A percentile compares a stretch with the other conserved stretches of the same genome.
Conservation (phyloP, 495 filamentous ascomycete genomes). For the Neurospora sp. region DNA sequence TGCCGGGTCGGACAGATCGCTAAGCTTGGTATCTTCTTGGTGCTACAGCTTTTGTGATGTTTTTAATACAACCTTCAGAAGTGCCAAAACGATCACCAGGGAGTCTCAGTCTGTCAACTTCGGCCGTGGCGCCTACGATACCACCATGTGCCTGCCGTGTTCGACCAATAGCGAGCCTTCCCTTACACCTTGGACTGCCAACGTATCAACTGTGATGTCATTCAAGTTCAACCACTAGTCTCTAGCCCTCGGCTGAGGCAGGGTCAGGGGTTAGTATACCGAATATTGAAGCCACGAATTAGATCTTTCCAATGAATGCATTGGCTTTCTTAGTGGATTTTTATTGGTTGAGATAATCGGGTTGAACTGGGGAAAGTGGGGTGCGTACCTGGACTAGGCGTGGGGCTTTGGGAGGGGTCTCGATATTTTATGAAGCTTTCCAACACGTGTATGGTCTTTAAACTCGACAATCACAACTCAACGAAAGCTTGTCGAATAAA, state of each 20-base stretch:
- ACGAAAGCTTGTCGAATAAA: neutral
- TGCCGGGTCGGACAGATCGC: slow-evolving; percentile 2
- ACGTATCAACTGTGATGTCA: neutral
- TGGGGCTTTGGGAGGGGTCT: neutral
- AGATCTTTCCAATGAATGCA: neutral
- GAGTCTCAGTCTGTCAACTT: slow-evolving; percentile 33
- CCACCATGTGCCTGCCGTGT: slow-evolving; percentile 17
- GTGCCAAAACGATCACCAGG: slow-evolving; percentile 34
- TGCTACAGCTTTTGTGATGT: slow-evolving; percentile 1
- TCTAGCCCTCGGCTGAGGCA: neutral
- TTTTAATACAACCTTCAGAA: slow-evolving; percentile 3
- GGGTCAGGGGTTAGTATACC: neutral
- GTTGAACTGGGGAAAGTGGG: neutral
- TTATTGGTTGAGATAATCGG: neutral
- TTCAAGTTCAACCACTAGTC: too few relatives aligned
- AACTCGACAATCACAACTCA: neutral
- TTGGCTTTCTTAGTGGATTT: neutral
- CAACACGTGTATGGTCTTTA: neutral
- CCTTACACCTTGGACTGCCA: neutral
- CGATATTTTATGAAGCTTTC: neutral
- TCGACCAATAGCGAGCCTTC: neutral
- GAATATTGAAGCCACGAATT: neutral
- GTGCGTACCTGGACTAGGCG: neutral
- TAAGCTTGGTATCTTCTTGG: slow-evolving; percentile 7
- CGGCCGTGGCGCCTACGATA: slow-evolving; percentile 48